Evolutionary conservation across 305 asterid genomes (phyloP).

Genomic region (Coffea humblotiana): DNA sequence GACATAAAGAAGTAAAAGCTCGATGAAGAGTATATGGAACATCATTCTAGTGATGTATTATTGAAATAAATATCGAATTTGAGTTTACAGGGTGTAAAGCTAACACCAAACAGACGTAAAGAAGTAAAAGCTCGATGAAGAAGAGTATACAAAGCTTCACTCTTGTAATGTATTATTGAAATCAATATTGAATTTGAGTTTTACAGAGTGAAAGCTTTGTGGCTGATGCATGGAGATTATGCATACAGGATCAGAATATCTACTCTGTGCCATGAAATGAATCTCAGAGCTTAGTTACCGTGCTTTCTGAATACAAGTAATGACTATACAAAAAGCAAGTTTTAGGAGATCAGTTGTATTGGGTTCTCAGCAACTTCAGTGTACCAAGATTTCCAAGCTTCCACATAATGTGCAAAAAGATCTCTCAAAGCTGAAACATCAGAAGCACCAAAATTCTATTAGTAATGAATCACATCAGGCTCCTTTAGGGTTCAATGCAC

Average conservation of each 20-base stretch:
- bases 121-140: background rate
- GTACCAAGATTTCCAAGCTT: slow-evolving; percentile 95
- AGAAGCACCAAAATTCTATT: slow-evolving; percentile 20
- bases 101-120: too few relatives aligned
- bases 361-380: slow-evolving; percentile 83
- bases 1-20: background rate
- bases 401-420: slow-evolving; percentile 81
- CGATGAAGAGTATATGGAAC: background rate
- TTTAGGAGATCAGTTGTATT: slow-evolving; percentile 45
- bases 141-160: background rate
- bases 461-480: background rate
- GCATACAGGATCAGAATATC: slow-evolving; percentile 12
- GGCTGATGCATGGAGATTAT: slow-evolving; percentile 14
- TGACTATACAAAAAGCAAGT: background rate
- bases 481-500: background rate
- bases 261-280: background rate
- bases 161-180: background rate
- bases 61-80: background rate
- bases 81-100: background rate
- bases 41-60: background rate
- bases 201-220: background rate
- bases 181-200: background rate
- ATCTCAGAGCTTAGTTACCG: background rate
- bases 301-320: background rate
- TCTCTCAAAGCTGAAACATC: slow-evolving; percentile 72